Base-by-base conservation (phyloP, 352 stramenopile genomes). In the Phytophthora palmivora region DNA sequence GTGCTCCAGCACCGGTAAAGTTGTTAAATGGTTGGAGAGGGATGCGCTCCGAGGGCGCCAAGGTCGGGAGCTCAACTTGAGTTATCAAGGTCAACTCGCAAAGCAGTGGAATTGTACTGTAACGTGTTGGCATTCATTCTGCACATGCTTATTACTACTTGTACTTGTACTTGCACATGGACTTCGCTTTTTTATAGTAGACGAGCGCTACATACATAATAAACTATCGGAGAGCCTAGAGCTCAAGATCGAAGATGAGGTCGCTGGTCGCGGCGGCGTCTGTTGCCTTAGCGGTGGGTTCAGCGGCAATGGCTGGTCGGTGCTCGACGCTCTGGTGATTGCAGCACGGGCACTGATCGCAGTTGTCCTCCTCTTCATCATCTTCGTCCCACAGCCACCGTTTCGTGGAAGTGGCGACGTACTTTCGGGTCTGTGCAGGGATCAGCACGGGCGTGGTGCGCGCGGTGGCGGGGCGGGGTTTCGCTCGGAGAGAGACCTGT, bases 181-280 rank as follows among this genome's bases (percentile, higher is more conserved):
- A 47, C 45, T 47, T 66, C 55, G 61, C 44, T 69, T 63, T 58
- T 78, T 72, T 73, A 73, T 77, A 77, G 64, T 72, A 70, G 61
- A 41, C 44, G 61, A 75, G 67, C 22, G 56, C 67, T 75, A 75
- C 67, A 74, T 74, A 74, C 42, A 74, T 74, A 74, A 68, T 68
- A 63, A 67, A 63, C 51, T 71, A 59, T 55, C 48, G 48, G n/a
- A 18, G n/a, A 55, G 39, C 53, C 70, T 73, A 91, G 57, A 91
- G 81, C 66, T 91, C 82, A 43, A 91, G 59, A 32, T 88, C 79
- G 38, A 91, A 91, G 32, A 91, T 78, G 62, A 91, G 73, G 36
- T 91, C 79, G 60, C 66, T 74, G 21, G 53, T 22, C 15, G 57
- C 45, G 14, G 53, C 36, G 22, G 42, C 52, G 14, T 58, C 39